These are phyloP conservation scores for Nannochloris sp. DNA, from an alignment of 139 green algal species.

Conservation along the genomic window DNA sequence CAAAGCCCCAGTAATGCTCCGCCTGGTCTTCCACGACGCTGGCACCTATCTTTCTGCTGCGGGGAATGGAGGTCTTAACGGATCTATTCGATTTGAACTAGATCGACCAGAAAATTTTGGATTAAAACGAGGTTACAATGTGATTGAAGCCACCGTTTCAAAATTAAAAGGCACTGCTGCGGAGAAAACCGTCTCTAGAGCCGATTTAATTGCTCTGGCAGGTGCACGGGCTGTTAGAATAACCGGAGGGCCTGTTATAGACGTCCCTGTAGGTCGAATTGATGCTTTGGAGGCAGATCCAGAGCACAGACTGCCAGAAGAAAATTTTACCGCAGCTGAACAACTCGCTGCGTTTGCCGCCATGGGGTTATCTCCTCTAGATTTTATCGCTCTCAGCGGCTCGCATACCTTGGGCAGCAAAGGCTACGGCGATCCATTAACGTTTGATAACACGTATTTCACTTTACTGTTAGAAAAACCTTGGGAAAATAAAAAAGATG, in stretches of 20 bases:
- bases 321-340: constrained; percentile 42
- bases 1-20: constrained; percentile 58
- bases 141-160: constrained; percentile 31
- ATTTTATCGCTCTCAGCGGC: constrained; percentile 68
- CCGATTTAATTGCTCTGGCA: constrained; percentile 73
- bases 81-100: constrained; percentile 74
- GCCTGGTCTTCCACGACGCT: constrained; percentile 83
- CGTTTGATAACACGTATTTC: constrained; percentile 94
- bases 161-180: constrained; percentile 52
- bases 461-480: constrained; percentile 60
- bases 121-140: constrained; percentile 70
- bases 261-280: constrained; percentile 44
- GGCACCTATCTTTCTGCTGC: constrained; percentile 47
- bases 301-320: constrained; percentile 50
- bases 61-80: constrained; percentile 73
- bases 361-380: constrained; percentile 52
- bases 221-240: constrained; percentile 57
- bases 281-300: constrained; percentile 57
- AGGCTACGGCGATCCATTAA: constrained; percentile 80
- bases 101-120: constrained; percentile 78
- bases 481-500: constrained; percentile 39
- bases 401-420: constrained; percentile 77
- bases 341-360: constrained; percentile 56
- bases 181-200: constrained; percentile 41
- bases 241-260: constrained; percentile 61